phyloP scores from a whole-genome alignment of 345 rosid genomes.

The Anacardium occidentale region DNA sequence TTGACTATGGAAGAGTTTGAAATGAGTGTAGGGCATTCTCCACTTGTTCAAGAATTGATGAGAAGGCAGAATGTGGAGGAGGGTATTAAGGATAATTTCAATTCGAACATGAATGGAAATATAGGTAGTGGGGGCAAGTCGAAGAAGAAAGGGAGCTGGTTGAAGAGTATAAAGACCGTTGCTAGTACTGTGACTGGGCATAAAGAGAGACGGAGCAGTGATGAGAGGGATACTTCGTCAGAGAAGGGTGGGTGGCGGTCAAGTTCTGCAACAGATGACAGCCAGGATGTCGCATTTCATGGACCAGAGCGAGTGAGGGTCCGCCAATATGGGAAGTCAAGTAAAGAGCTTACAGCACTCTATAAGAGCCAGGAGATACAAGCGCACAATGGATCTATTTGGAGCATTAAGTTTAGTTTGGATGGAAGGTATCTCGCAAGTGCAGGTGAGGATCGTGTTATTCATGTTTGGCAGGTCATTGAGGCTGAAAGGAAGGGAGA shows the following conservation, averaged over 20 bases:
- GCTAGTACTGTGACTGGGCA: conserved; percentile 59
- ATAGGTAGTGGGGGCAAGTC: conserved; percentile 42
- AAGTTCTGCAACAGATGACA: conserved; percentile 93
- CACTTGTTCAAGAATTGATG: conserved; percentile 93
- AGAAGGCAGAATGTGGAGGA: conserved; percentile 91
- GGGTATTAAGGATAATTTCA: conserved; percentile 44
- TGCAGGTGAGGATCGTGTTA: conserved; percentile 92
- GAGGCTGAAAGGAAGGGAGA: conserved; percentile 84
- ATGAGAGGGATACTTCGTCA: conserved; percentile 84
- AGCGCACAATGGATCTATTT: conserved; percentile 88
- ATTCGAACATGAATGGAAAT: conserved; percentile 37
- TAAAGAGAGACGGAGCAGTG: conserved; percentile 85
- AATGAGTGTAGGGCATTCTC: conserved; percentile 84
- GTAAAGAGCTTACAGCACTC: conserved; percentile 76
- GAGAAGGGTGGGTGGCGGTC: conserved; percentile 92
- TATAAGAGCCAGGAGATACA: conserved; percentile 92
- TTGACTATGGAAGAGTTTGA: conserved; percentile 97
- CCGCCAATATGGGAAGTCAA: conserved; percentile 75
- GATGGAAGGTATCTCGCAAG: conserved; percentile 94
- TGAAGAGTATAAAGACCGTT: conserved; percentile 70
- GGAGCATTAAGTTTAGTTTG: conserved; percentile 93
- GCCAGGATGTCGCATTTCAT: conserved; percentile 82
- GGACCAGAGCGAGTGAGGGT: conserved; percentile 88
- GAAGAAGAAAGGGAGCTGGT: conserved; percentile 83
- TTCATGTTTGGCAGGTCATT: conserved; percentile 81